A percentile compares a stretch with the other conserved stretches of the same genome.
Evolutionary conservation across 2,329 filamentous ascomycete species (phyloP).

Genomic region (Tolypocladium cylindrosporum): DNA sequence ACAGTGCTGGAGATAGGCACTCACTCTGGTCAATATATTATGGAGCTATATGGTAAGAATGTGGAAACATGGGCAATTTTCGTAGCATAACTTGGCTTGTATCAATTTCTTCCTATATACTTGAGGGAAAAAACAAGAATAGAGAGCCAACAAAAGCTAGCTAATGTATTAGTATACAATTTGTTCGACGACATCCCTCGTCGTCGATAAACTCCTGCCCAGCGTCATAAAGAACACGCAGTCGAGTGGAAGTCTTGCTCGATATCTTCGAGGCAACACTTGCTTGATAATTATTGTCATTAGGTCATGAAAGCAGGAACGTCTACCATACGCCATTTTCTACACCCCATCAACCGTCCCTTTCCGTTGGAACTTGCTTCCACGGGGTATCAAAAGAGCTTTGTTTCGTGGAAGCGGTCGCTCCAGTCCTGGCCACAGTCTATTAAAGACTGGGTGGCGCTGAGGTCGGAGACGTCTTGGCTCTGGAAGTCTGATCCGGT

Average conservation of each 20-base stretch:
- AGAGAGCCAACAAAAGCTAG: neutral
- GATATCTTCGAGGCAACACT: neutral
- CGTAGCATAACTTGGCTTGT: neutral
- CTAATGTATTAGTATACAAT: neutral
- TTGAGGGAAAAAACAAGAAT: neutral
- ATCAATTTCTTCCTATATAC: neutral
- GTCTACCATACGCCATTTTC: slow-evolving; percentile 4
- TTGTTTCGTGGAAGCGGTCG: slow-evolving; percentile 18
- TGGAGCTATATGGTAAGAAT: neutral
- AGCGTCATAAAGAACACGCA: neutral
- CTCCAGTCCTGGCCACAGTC: slow-evolving; percentile 19
- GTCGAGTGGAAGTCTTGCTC: neutral
- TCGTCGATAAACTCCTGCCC: neutral
- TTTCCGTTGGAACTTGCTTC: too few species aligned
- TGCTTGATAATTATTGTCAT: slow-evolving; percentile 11
- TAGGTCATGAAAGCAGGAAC: slow-evolving; percentile 15
- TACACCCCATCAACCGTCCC: neutral
- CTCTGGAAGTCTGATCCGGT: slow-evolving; percentile 17
- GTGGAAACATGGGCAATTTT: neutral
- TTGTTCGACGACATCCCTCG: neutral
- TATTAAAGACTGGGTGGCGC: slow-evolving; percentile 13
- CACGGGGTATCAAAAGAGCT: slow-evolving; percentile 19
- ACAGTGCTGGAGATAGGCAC: neutral
- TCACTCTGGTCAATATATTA: neutral
- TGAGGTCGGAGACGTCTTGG: slow-evolving; percentile 13